Evolutionary conservation across 192 early-diverging fungal species (phyloP).

Genomic region (Gamsiella multidivaricata): DNA sequence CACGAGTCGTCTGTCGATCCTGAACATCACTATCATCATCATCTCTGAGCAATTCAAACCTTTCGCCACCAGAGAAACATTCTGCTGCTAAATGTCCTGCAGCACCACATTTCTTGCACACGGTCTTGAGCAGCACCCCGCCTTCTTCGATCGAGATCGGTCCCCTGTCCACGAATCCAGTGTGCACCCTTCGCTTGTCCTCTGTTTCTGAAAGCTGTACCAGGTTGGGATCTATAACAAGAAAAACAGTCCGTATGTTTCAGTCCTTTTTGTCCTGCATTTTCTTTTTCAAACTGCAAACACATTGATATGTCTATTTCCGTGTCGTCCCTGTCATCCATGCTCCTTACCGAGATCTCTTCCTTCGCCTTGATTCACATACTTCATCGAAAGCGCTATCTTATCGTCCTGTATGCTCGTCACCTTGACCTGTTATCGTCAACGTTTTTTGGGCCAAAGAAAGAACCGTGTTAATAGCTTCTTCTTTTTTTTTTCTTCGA

Average conservation of each 20-base stretch:
- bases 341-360: slow-evolving; percentile 50
- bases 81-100: slow-evolving; percentile 52
- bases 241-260: background rate
- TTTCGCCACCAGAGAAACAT: slow-evolving; percentile 40
- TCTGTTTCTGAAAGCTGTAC: slow-evolving; percentile 40
- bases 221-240: slow-evolving; percentile 38
- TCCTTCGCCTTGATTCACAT: slow-evolving; percentile 56
- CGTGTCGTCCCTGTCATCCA: too few relatives aligned
- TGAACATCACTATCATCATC: slow-evolving; percentile 19
- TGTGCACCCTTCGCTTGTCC: slow-evolving; percentile 39
- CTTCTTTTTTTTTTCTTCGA: too few relatives aligned
- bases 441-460: too few relatives aligned
- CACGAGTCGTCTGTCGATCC: background rate
- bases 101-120: slow-evolving; percentile 57
- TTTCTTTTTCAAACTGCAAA: too few relatives aligned
- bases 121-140: slow-evolving; percentile 46
- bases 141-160: slow-evolving; percentile 55
- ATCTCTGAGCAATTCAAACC: slow-evolving; percentile 52
- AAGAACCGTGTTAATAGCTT: background rate
- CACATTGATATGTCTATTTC: too few relatives aligned
- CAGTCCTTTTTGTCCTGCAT: background rate
- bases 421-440: slow-evolving; percentile 52
- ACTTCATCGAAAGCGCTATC: slow-evolving; percentile 58
- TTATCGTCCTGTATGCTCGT: slow-evolving; percentile 54
- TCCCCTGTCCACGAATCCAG: slow-evolving; percentile 44